Evolutionary conservation across 2,329 filamentous ascomycete species (phyloP), one percentile per base, ranked within the genome.

Genomic region (Colletotrichum abscissum): DNA sequence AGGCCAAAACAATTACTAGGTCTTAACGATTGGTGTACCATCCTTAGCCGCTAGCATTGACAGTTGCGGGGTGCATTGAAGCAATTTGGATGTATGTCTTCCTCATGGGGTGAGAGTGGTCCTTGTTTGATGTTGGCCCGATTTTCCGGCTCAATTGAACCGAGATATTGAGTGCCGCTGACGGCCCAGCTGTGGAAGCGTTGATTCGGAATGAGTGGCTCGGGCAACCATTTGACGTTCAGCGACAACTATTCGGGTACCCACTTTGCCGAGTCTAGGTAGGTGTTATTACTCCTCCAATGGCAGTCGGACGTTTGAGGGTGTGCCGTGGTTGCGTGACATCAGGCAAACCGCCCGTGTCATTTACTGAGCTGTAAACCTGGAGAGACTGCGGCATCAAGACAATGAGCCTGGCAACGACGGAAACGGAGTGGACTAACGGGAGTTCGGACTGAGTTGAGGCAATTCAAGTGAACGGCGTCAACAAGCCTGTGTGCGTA

Each of bases 221-320:
- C 63, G 63, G 63, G 26, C 9, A 24, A n/a, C 8, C 30, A 8
- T 12, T 64, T 55, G 4, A 55, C 49, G n/a, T 26, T 14, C 16
- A 19, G n/a, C 12, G 16, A 19, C 19, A 5, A 57, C 3, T 2
- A 19, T 11, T 9, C 8, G 24, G 22, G 4, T 55, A 12, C 11
- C 4, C 49, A 16, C 35, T 22, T 26, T 57, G 63, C 60, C 67
- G 59, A 70, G 67, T 14, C 35, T 16, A 16, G 22, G 5, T 8
- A 16, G 22, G 5, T 4, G n/a, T 12, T 59, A 26, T 49, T 54
- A 55, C 38, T 70, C 60, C 60, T 70, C 67, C 60, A 59, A 65
- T 65, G 19, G 14, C 35, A 30, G 54, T 14, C 12, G 3, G 14
- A n/a, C 24, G 19, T n/a, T 35, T 7, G 7, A 8, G 14, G 26